Base-by-base conservation (phyloP, 129 eudicot species). In the Silybum marianum region DNA sequence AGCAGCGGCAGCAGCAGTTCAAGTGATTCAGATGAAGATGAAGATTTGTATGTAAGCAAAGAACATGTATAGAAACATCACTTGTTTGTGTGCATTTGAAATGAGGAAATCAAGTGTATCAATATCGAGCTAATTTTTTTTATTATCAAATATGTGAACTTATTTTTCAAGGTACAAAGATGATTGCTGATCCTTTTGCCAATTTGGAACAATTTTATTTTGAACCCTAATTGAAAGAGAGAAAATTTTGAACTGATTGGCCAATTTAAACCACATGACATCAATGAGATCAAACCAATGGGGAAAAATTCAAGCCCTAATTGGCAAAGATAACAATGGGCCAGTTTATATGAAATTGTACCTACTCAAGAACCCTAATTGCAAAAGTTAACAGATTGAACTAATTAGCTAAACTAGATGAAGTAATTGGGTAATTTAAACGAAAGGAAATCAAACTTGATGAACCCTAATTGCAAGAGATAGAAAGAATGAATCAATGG, bases 11-110 rank as follows among this genome's bases (percentile, higher is more conserved):
- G 77, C 76, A 88, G 88, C 81, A 88, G 87, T 80, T 86, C 90
- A n/a, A 88, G 93, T 81, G 97, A 90, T 25, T 86, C 91, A 8
- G 94, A 92, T 23, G 89, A 86, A 8, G 94, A 92, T 23, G 89
- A 86, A 39, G 95, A 91, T 62, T 63, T 63, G 25, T 80, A 62
- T 75, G 36, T 74, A 66, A 58, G 76, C 28, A 74, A 65, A 2
- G 54, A 42, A 62, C 60, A 19, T 24, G 86, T 82, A 82, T 71
- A 82, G 66, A 60, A 82, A 71, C 11, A 54, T 54, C 63, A 24
- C 30, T 25, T 70, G 67, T n/a, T 60, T 77, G 24, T 83, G 68
- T 77, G 70, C 69, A 40, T 62, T 83, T 83, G 69, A 60, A 78
- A 83, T 19, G 78, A 83, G 74, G 74, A 39, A 65, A 78, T 71